Base-by-base conservation (phyloP, 306 rosid genomes). In the Ziziphus jujuba region DNA sequence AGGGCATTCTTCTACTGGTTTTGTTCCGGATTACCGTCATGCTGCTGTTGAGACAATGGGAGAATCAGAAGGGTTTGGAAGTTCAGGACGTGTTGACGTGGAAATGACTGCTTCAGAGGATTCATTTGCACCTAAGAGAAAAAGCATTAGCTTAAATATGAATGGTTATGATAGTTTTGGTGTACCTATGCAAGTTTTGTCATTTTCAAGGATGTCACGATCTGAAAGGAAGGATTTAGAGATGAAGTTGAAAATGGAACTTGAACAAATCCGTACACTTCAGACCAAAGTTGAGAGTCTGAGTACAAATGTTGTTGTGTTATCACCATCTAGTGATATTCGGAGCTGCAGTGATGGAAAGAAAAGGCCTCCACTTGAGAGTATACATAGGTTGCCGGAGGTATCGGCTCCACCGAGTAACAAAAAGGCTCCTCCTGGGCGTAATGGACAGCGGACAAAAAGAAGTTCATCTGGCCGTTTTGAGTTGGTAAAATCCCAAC, bases 21-120 rank as follows among this genome's bases (percentile, higher is more conserved):
- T 92, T 78, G 84, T 92, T 50, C 87, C 96, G 0, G 98, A 92
- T 54, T 86, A 79, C 66, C 85, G 96, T 48, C 91, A 92, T 80
- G 98, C 85, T 80, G 98, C 85, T 34, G 92, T 90, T 24, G 97
- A 82, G 79, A 90, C 96, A 15, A 79, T 86, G 79, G 97, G 91
- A 51, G 98, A 92, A 71, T 89, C 97, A 1, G 97, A 92, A 48
- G 98, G 95, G 65, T 81, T 90, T 72, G 96, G 96, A 52, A 82
- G 89, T 77, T 87, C 87, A 1, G 95, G 90, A 59, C 74, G 89
- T 53, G 75, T 90, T 65, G 95, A 92, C 14, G 68, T 73, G 4
- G 91, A 84, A 67, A 43, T 72, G 63, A 66, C 80, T 6, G 89
- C 81, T 6, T 84, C 87, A 0, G 93, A 81, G 4, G 95, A 78